These are phyloP conservation scores for Candida sphagnicola DNA, from an alignment of 805 yeast genomes.

Conservation along the genomic window DNA sequence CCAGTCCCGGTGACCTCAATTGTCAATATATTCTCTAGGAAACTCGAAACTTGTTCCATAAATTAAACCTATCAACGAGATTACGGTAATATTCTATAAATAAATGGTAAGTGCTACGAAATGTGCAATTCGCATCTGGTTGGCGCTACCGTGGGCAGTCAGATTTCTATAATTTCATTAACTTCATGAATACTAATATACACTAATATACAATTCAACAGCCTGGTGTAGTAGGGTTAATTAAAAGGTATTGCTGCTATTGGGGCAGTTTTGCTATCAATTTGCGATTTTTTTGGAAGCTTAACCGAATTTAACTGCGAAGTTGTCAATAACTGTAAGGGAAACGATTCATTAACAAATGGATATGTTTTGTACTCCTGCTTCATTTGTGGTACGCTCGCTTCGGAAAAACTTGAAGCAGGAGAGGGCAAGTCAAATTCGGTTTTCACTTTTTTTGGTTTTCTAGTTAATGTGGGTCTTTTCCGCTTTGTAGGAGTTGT, in stretches of 20 bases:
- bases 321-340: constrained; percentile 7
- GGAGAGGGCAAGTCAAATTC: constrained; percentile 28
- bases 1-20: constrained; percentile 14
- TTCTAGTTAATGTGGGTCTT: constrained; percentile 18
- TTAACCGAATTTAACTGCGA: constrained; percentile 9
- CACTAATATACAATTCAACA: constrained; percentile 4
- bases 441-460: constrained; percentile 12
- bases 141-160: neutral
- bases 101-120: too few species aligned
- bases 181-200: neutral
- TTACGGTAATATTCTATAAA: too few species aligned
- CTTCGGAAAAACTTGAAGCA: constrained; percentile 26
- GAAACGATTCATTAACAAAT: constrained; percentile 5
- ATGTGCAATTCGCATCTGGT: too few species aligned
- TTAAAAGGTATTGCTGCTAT: neutral
- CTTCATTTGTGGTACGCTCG: neutral
- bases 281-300: constrained; percentile 1
- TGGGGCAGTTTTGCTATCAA: neutral
- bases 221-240: too few species aligned
- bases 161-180: neutral
- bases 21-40: constrained; percentile 32
- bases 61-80: too few species aligned
- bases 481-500: constrained; percentile 27
- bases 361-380: neutral
- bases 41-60: constrained; percentile 37